Percentiles rank a stretch among this genome's conserved stretches.
Conservation (phyloP, 768 basidiomycete genomes). For the Pulveroboletus sp. region DNA sequence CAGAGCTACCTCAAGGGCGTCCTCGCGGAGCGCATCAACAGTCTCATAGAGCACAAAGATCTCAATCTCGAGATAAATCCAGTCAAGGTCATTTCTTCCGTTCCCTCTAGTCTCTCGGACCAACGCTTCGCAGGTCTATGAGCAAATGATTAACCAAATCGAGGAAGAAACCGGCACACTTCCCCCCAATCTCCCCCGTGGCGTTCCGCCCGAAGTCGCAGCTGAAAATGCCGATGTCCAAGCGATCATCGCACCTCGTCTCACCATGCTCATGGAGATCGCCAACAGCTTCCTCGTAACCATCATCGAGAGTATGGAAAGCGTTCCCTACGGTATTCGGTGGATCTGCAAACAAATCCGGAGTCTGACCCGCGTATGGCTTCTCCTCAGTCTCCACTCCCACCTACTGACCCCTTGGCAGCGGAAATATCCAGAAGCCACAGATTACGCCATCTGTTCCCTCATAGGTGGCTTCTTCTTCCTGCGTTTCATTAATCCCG, state of each 20-base stretch:
- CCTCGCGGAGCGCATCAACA: constrained; percentile 96
- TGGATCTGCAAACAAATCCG: constrained; percentile 99
- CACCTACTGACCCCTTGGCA: constrained; percentile 32
- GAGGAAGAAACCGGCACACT: constrained; percentile 94
- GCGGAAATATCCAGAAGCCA: constrained; percentile 99
- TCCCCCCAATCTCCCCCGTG: constrained; percentile 87
- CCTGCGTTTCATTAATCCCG: constrained; percentile 98
- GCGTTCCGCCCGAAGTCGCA: constrained; percentile 92
- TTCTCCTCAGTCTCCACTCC: background rate
- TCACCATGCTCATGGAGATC: constrained; percentile 99
- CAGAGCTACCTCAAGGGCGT: constrained; percentile 98
- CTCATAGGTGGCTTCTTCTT: constrained; percentile 99
- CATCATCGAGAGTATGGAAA: constrained; percentile 98
- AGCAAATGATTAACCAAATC: constrained; percentile 99
- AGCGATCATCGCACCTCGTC: constrained; percentile 92
- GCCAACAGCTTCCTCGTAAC: constrained; percentile 96
- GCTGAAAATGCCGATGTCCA: constrained; percentile 94
- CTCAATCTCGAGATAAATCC: constrained; percentile 99
- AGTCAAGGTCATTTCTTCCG: constrained; percentile 63
- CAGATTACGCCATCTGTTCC: constrained; percentile 97
- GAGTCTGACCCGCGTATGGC: constrained; percentile 84
- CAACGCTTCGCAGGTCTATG: constrained; percentile 69
- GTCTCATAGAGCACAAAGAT: constrained; percentile 98
- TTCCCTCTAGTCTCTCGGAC: background rate
- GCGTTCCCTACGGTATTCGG: constrained; percentile 96